Evolutionary conservation across 1,284 basidiomycete genomes (phyloP).

Genomic region (Austroboletus niveus): DNA sequence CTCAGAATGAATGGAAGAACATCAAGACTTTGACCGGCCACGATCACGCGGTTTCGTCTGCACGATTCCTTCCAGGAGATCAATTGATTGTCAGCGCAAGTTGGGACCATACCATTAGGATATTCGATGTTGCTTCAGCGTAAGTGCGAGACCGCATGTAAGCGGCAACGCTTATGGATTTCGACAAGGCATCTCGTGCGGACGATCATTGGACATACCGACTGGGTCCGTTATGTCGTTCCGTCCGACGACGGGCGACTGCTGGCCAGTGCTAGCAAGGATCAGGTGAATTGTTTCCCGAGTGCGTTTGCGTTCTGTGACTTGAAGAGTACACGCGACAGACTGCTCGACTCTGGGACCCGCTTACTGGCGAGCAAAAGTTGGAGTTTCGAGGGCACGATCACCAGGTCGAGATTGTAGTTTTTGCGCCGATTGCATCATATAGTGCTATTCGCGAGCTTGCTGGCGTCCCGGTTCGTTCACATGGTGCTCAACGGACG

Average conservation of each 20-base stretch:
- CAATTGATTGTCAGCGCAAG: constrained; percentile 83
- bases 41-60: constrained; percentile 87
- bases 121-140: constrained; percentile 87
- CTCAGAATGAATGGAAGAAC: constrained; percentile 86
- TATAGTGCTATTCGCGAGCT: constrained; percentile 79
- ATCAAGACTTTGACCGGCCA: constrained; percentile 85
- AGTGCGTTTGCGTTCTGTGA: not conserved
- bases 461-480: constrained; percentile 61
- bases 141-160: constrained; percentile 37
- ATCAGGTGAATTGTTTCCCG: constrained; percentile 57
- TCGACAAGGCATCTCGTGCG: constrained; percentile 53
- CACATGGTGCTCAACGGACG: not conserved
- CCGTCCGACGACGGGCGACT: constrained; percentile 78
- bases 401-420: constrained; percentile 81
- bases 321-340: constrained; percentile 32
- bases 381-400: constrained; percentile 86
- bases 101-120: constrained; percentile 80
- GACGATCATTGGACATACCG: constrained; percentile 56
- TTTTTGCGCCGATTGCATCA: constrained; percentile 76
- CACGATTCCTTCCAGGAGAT: constrained; percentile 82
- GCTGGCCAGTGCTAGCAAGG: constrained; percentile 80
- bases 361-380: constrained; percentile 74
- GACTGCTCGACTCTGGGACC: constrained; percentile 84
- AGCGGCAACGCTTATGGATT: constrained; percentile 12
- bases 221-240: constrained; percentile 61